Evolutionary conservation across 176 grass and related monocot genomes (phyloP), one percentile per base, ranked within the genome.

Genomic region (Pontederia paniculata): DNA sequence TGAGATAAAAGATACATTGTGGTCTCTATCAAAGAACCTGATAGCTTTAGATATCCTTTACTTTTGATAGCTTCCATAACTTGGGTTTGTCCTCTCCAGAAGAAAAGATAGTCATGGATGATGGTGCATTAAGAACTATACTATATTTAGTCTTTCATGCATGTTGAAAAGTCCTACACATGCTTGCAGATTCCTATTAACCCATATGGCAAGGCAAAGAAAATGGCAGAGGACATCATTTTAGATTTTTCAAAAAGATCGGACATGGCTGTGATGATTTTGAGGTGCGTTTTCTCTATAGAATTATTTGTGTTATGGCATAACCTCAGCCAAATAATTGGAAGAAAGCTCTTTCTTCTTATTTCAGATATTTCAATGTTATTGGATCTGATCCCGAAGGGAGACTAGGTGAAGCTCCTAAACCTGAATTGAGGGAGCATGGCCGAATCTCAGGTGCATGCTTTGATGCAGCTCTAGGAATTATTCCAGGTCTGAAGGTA

Each of bases 161-260:
- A 5, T 6, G 5, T 37, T 37, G 28, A 37, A 37, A 37, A 37
- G 3, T 57, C 8, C 58, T 5, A 0, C 10, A 23, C 53, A 23
- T 17, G 54, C 64, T 8, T 72, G 23, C 72, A 95, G 89, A 74
- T 95, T 65, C 89, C 89, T 0, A 95, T 95, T 42, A 95, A 95
- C 58, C 89, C 89, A 22, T 95, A 95, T 42, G 89, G 89, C 9
- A 95, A 95, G 69, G 89, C 89, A 58, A 95, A 95, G 69, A 95
- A 95, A 77, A 95, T 95, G 89, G 78, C 89, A 28, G 89, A 95
- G 72, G 89, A 95, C 70, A 95, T 95, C 43, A 95, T 95, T 79
- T 73, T 95, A 55, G 89, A 95, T 66, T 95, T 88, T 54, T 79
- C 89, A 17, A 95, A 71, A 73, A 81, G 77, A 68, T 73, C 75